Conservation (phyloP, 2,329 filamentous ascomycete species). For the Lasiodiplodia citricola region DNA sequence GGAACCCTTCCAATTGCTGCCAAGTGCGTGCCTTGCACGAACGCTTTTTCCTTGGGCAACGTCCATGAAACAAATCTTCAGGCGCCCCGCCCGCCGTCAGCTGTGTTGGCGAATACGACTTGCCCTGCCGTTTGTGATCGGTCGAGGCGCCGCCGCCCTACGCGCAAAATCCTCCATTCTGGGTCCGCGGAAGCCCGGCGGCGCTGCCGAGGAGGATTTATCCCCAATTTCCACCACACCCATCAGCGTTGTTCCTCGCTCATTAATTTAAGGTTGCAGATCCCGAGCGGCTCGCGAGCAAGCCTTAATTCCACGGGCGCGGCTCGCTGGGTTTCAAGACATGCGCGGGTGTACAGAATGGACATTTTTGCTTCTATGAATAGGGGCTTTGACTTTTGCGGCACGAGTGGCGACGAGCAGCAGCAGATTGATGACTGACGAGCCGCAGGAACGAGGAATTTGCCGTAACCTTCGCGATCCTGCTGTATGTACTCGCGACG, state of each 20-base stretch:
- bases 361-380: not conserved
- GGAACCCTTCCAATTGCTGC: too few species aligned
- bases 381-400: not conserved
- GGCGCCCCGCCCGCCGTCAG: too few species aligned
- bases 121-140: not conserved
- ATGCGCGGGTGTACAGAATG: not conserved
- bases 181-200: not conserved
- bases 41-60: not conserved
- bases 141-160: not conserved
- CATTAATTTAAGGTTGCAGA: slow-evolving; percentile 1
- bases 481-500: not conserved
- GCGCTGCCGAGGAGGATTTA: not conserved
- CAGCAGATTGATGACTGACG: not conserved
- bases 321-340: slow-evolving; percentile 1
- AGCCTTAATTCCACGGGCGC: not conserved
- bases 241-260: not conserved
- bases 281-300: not conserved
- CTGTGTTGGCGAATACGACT: not conserved
- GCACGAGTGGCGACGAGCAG: not conserved
- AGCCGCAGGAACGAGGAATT: not conserved
- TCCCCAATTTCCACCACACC: not conserved
- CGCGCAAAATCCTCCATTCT: too few species aligned
- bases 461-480: not conserved
- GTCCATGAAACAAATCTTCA: not conserved
- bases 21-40: too few species aligned